Evolutionary conservation across 192 early-diverging fungal genomes (phyloP).

Genomic region (Thoreauomyces humboldtii): DNA sequence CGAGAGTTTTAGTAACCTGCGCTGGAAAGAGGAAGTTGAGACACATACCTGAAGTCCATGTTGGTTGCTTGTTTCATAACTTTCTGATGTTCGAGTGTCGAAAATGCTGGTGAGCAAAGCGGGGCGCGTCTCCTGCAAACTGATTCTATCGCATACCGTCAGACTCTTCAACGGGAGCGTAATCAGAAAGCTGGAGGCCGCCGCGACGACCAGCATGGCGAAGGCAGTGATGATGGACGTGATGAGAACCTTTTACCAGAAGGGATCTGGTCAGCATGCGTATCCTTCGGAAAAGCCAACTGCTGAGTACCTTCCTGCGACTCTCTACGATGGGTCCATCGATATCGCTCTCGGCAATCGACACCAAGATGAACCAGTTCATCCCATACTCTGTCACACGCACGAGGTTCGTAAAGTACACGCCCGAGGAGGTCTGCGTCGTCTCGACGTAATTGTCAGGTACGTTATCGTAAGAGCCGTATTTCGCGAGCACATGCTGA

Average conservation of each 20-base stretch:
- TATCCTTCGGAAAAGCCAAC: too few relatives aligned
- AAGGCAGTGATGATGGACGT: not conserved
- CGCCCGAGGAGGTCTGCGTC: not conserved
- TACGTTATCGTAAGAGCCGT: not conserved
- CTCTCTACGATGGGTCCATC: not conserved
- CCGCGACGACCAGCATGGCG: not conserved
- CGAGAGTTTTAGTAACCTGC: not conserved
- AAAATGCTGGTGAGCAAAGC: too few relatives aligned
- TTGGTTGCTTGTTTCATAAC: conserved; percentile 10
- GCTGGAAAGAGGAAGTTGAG: not conserved
- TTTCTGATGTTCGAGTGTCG: too few relatives aligned
- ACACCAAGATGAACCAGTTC: not conserved
- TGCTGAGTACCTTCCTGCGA: not conserved
- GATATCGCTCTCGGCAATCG: not conserved
- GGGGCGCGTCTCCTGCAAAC: too few relatives aligned
- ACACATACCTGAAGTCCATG: conserved; percentile 2
- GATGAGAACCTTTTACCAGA: not conserved
- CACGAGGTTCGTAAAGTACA: not conserved
- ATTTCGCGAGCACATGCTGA: not conserved
- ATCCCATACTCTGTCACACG: not conserved
- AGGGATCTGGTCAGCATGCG: too few relatives aligned
- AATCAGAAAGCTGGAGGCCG: not conserved
- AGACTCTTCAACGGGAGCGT: not conserved
- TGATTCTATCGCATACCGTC: too few relatives aligned
- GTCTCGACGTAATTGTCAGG: not conserved